Evolutionary conservation across 129 eudicot species (phyloP), one percentile per base, ranked within the genome.

Genomic region (Oenanthe sinensis): DNA sequence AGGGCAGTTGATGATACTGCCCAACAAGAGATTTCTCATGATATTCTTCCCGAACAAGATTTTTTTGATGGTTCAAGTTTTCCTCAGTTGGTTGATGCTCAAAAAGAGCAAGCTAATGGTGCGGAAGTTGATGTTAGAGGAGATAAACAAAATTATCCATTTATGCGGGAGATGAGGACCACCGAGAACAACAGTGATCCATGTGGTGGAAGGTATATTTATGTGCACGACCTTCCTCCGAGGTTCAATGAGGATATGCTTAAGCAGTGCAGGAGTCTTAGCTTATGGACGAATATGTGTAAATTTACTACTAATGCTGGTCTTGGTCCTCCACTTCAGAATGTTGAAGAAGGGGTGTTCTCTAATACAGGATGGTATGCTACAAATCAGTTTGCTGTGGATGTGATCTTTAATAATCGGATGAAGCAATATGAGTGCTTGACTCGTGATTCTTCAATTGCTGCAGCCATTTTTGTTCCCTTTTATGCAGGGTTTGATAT

Each of bases 381-480:
- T 0, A 95, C 99, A 0, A 88, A 95, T 79, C 99, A 92, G 68
- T 92, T 92, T 82, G 88, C 95, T 2, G 89, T 95, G 45, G 99
- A 95, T 76, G 96, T 95, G 75, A 92, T 95, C 26, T 95, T 90
- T 45, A 76, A 77, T 49, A 88, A 92, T 22, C 82, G 96, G 70
- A 95, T 95, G 97, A 92, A 95, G 85, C 97, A 90, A 65, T 95
- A 92, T 28, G 92, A 92, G 68, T 95, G 99, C 85, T 73, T 95
- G 83, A 90, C 96, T 9, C 84, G 80, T n/a, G 96, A 92, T 82
- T 95, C 99, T 4, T 90, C 95, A 22, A 80, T 87, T 45, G 97
- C 99, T 8, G 89, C 96, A 22, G 99, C 99, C 9, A 74, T 95
- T 58, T 95, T 90, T 62, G 97, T 95, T 43, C 99, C 99, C 17